Percentiles rank a stretch among this genome's conserved stretches.
These are phyloP conservation scores for Syncephalis plumigaleata DNA, from an alignment of 371 early-diverging fungal genomes.

Conservation along the genomic window DNA sequence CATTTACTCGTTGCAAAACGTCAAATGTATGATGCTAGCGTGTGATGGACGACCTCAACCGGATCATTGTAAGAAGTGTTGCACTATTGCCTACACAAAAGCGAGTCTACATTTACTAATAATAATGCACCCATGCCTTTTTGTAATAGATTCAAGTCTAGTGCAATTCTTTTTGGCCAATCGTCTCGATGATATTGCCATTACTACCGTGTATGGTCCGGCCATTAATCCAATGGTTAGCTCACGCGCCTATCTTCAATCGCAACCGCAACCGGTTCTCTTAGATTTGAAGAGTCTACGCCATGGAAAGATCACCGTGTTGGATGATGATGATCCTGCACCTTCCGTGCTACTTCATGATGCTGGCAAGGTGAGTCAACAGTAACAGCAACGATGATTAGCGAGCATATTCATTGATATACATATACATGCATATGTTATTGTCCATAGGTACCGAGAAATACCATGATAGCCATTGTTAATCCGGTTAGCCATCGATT, in stretches of 20 bases:
- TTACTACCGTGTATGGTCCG: slow-evolving; percentile 57
- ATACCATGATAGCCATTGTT: slow-evolving; percentile 72
- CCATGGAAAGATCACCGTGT: slow-evolving; percentile 37
- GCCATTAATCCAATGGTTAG: slow-evolving; percentile 60
- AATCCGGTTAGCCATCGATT: slow-evolving; percentile 47
- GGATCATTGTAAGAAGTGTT: slow-evolving; percentile 27
- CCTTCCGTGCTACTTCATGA: slow-evolving; percentile 48
- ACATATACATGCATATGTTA: not conserved
- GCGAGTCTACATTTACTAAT: too few relatives aligned
- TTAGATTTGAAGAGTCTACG: slow-evolving; percentile 43
- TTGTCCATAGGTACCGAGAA: slow-evolving; percentile 22
- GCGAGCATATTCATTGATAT: slow-evolving; percentile 3
- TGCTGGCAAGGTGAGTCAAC: slow-evolving; percentile 51
- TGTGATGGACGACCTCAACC: slow-evolving; percentile 48
- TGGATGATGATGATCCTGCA: slow-evolving; percentile 30
- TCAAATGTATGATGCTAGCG: slow-evolving; percentile 52
- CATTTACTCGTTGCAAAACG: slow-evolving; percentile 27
- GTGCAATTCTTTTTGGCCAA: slow-evolving; percentile 24
- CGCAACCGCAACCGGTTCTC: slow-evolving; percentile 40
- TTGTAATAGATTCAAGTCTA: slow-evolving; percentile 3
- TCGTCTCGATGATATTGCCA: slow-evolving; percentile 38
- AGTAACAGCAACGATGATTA: too few relatives aligned
- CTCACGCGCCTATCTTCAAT: slow-evolving; percentile 59
- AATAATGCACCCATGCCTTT: too few relatives aligned
- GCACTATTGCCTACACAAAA: too few relatives aligned